Conservation (phyloP, 345 rosid species). For the Physaria fendleri region DNA sequence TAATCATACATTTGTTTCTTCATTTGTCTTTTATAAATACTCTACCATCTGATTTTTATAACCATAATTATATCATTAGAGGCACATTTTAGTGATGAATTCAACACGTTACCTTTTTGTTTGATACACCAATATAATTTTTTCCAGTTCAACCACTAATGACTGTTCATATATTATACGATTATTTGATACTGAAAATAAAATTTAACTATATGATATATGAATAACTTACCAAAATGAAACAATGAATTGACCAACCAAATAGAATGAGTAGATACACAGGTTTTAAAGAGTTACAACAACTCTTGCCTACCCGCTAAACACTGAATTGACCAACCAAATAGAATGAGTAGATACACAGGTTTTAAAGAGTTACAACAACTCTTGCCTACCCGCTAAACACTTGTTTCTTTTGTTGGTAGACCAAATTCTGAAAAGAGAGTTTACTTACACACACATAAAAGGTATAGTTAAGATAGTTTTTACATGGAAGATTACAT, state of each 20-base stretch:
- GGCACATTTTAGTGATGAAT: background rate
- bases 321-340: conserved; percentile 5
- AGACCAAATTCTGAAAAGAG: conserved; percentile 12
- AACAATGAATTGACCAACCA: conserved; percentile 8
- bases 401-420: conserved; percentile 20
- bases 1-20: conserved; percentile 5
- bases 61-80: conserved; percentile 1
- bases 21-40: background rate
- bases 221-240: conserved; percentile 3
- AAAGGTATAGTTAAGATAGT: background rate
- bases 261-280: background rate
- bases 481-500: background rate
- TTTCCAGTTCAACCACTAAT: conserved; percentile 9
- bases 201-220: background rate
- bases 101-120: background rate
- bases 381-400: conserved; percentile 26
- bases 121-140: background rate
- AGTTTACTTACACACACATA: background rate
- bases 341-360: background rate
- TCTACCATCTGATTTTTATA: conserved; percentile 18
- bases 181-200: background rate
- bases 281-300: conserved; percentile 19
- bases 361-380: conserved; percentile 22
- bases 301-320: conserved; percentile 29
- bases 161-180: background rate